Percentiles rank a stretch among this genome's conserved stretches.
Evolutionary conservation across 306 rosid species (phyloP).

Genomic region (Cicer judaicum): DNA sequence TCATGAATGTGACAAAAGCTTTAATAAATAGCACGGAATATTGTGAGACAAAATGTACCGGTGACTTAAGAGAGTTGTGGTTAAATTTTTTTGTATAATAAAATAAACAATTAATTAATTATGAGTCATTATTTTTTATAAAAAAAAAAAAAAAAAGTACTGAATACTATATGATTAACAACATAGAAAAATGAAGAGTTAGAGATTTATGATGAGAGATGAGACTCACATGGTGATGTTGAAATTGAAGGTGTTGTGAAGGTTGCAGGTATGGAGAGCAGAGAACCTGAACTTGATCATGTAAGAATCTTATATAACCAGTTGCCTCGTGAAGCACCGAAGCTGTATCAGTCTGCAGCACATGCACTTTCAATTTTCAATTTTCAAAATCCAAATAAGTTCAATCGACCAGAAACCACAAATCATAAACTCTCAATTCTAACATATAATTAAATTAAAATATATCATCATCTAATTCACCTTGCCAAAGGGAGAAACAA

Average conservation of each 20-base stretch:
- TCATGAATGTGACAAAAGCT: no score
- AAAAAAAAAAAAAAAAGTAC: no score
- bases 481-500: slow-evolving; percentile 97
- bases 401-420: background rate
- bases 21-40: no score
- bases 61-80: no score
- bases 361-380: slow-evolving; percentile 42
- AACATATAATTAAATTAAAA: no score
- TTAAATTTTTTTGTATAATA: no score
- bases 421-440: background rate
- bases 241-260: slow-evolving; percentile 3
- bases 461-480: slow-evolving; percentile 37
- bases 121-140: no score
- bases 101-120: no score
- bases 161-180: background rate
- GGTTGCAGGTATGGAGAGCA: slow-evolving; percentile 84
- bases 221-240: slow-evolving; percentile 53
- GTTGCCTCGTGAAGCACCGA: slow-evolving; percentile 94
- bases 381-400: slow-evolving; percentile 34
- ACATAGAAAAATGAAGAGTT: slow-evolving; percentile 14
- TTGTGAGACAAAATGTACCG: no score
- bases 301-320: slow-evolving; percentile 89
- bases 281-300: slow-evolving; percentile 87
- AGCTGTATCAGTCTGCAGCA: slow-evolving; percentile 91
- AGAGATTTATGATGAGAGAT: slow-evolving; percentile 13